Percentiles rank a stretch among this genome's conserved stretches.
These are phyloP conservation scores for Candida taoyuanica DNA, from an alignment of 805 yeast species.

Conservation along the genomic window DNA sequence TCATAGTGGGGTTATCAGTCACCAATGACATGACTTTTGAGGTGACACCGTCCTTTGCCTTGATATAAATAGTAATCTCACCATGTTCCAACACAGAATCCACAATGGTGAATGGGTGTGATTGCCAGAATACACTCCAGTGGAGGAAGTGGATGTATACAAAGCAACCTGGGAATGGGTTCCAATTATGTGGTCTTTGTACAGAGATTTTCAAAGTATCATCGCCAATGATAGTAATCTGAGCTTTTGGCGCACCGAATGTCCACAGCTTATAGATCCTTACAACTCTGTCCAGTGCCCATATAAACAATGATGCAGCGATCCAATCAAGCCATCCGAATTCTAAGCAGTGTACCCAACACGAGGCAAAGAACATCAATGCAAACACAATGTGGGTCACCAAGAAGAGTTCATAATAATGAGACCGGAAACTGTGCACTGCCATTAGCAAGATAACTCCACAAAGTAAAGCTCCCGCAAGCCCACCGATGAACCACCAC, in stretches of 20 bases:
- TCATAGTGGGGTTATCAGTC: conserved; percentile 16
- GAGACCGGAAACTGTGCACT: conserved; percentile 43
- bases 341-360: conserved; percentile 54
- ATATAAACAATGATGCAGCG: conserved; percentile 27
- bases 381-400: conserved; percentile 55
- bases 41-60: conserved; percentile 54
- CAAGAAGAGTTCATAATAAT: conserved; percentile 57
- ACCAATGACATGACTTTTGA: conserved; percentile 6
- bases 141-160: conserved; percentile 54
- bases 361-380: conserved; percentile 44
- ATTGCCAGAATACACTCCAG: conserved; percentile 54
- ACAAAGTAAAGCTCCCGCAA: conserved; percentile 10
- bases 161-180: conserved; percentile 48
- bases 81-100: conserved; percentile 35
- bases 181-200: conserved; percentile 42
- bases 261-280: conserved; percentile 34
- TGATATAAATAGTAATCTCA: conserved; percentile 40
- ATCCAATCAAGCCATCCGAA: conserved; percentile 41
- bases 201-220: conserved; percentile 42
- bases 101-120: conserved; percentile 66
- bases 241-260: conserved; percentile 20
- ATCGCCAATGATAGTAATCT: conserved; percentile 28
- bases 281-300: conserved; percentile 46
- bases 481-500: conserved; percentile 20
- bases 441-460: conserved; percentile 15